Evolutionary conservation across 768 basidiomycete species (phyloP).

Genomic region (Kwoniella europaea): DNA sequence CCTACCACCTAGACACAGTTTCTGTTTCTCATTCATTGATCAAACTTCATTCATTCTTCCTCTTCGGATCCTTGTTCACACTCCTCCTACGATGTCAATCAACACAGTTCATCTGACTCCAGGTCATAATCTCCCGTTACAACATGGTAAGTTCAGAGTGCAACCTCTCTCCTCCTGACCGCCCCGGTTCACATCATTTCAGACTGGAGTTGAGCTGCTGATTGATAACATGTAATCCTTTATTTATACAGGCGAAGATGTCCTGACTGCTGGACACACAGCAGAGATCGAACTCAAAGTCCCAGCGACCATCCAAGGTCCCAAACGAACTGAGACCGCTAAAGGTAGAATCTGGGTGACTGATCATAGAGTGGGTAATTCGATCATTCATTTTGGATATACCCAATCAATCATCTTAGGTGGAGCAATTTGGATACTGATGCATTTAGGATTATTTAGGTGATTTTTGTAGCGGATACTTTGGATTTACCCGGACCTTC

Average conservation of each 20-base stretch:
- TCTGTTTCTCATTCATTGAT: no score
- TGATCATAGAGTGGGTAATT: conserved; percentile 42
- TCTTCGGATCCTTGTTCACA: no score
- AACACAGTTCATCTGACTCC: conserved; percentile 12
- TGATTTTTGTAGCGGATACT: conserved; percentile 32
- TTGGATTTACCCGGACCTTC: conserved; percentile 17
- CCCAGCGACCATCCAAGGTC: conserved; percentile 45
- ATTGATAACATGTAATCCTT: no score
- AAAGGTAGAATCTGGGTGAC: conserved; percentile 48
- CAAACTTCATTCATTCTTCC: no score
- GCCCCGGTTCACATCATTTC: neutral
- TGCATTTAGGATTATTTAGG: neutral
- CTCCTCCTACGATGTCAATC: conserved; percentile 17
- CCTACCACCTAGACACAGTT: no score
- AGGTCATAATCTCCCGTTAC: conserved; percentile 3
- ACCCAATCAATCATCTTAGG: no score
- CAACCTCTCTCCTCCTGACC: neutral
- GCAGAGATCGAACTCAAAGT: conserved; percentile 46
- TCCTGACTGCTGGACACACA: conserved; percentile 29
- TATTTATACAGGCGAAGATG: conserved; percentile 27
- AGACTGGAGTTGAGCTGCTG: no score
- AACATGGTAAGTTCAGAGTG: conserved; percentile 13
- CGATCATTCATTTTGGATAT: no score
- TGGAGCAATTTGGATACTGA: no score
- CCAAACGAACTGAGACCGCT: conserved; percentile 41